Evolutionary conservation across 2,329 filamentous ascomycete genomes (phyloP), one percentile per base, ranked within the genome.

Genomic region (Esteya vermicola): DNA sequence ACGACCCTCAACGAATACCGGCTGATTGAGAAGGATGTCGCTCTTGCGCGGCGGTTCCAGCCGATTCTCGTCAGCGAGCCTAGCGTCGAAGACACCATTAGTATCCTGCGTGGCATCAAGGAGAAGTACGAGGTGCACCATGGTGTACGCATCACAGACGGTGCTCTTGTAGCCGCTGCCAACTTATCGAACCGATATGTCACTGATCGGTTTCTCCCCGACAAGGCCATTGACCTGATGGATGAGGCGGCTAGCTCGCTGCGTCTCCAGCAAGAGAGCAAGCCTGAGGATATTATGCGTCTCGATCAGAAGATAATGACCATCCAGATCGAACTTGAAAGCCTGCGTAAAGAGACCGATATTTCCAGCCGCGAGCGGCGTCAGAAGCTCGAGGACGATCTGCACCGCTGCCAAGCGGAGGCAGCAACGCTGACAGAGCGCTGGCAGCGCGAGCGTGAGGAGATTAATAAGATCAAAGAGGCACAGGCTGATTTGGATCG

Each of bases 101-200:
- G 85, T 38, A 96, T 98, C 42, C 66, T 98, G 1, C 78, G 91
- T 53, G 91, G 89, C 36, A 95, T 98, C 64, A 96, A 96, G 55
- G 88, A 96, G 54, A 85, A 86, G 49, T 98, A 98, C 53, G 91
- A 96, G 57, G 85, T 96, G 1, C 91, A 96, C 49, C 91, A 98
- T 53, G 89, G 91, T 60, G 89, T 96, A 0, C 73, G 88, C 40
- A 96, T 98, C 48, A 93, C 85, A 0, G 91, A 96, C 52, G 81
- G 82, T 2, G 86, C 91, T 7, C 64, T 96, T 10, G 89, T 98
- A 13, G 86, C 91, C 2, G 89, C 91, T 3, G 88, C 89, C 3
- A 83, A 85, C 0, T 83, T 93, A 54, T 91, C 84, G 46, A 96
- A 96, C 53, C 81, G 91, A 38, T 98, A 96, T 57, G 91, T 98